phyloP scores from a whole-genome alignment of 192 early-diverging fungal genomes.

The Entomortierella lignicola region DNA sequence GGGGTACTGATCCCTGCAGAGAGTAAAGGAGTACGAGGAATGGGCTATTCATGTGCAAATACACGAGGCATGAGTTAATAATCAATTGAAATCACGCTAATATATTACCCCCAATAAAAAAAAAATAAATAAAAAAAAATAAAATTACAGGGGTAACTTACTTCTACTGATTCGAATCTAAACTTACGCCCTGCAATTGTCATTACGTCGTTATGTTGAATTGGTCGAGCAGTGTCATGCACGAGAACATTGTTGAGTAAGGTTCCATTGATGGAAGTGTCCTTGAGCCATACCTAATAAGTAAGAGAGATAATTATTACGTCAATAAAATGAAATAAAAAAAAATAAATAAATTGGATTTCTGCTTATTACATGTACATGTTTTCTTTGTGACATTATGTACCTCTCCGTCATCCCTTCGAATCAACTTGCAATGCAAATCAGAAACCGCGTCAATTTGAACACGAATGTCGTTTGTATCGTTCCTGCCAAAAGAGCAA shows the following conservation, averaged over 20 bases:
- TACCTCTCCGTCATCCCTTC: slow-evolving; percentile 46
- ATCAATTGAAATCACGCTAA: too few species aligned
- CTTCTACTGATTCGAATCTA: slow-evolving; percentile 33
- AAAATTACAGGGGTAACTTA: background rate
- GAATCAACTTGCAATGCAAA: slow-evolving; percentile 39
- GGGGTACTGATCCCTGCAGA: slow-evolving; percentile 14
- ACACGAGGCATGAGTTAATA: background rate
- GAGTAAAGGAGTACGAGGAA: slow-evolving; percentile 9
- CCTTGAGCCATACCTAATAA: slow-evolving; percentile 40
- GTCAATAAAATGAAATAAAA: slow-evolving; percentile 2
- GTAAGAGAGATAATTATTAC: background rate
- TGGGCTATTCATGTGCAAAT: slow-evolving; percentile 3
- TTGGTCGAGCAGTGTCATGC: slow-evolving; percentile 31
- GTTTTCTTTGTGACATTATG: background rate
- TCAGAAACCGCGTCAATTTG: slow-evolving; percentile 44
- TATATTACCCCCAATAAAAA: background rate
- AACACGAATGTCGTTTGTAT: slow-evolving; percentile 32
- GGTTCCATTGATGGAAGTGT: slow-evolving; percentile 37
- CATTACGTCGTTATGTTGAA: slow-evolving; percentile 35
- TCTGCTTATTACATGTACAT: background rate
- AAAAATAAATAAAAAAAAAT: background rate
- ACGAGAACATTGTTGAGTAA: slow-evolving; percentile 39
- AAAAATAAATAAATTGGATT: background rate
- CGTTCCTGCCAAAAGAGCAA: slow-evolving; percentile 36
- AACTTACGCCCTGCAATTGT: slow-evolving; percentile 45